Evolutionary conservation across 1,284 basidiomycete genomes (phyloP), one percentile per base, ranked within the genome.

Genomic region (Tilletia walkeri): DNA sequence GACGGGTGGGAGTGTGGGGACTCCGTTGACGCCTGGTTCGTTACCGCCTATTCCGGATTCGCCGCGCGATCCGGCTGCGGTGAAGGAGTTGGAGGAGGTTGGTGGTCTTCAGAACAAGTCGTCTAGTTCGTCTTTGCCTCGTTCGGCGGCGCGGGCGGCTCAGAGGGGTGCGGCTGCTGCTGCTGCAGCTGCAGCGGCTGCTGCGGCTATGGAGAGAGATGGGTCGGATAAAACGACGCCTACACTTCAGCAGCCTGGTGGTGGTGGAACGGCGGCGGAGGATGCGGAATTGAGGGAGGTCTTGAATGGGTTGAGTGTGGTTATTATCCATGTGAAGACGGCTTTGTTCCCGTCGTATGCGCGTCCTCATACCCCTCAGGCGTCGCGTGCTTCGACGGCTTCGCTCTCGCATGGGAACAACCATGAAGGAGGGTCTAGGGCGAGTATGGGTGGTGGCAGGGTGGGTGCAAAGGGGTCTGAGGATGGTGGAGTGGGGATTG

Each of bases 291-390:
- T 79, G 10, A 41, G 66, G 1, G 73, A 72, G 1, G 72, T 73
- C 36, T 67, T 81, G 24, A 34, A 68, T 6, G 79, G 79, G 2
- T 63, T 81, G 14, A 71, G 69, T 1, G 73, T 81, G 3, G 72
- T 81, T 41, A 72, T 81, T 38, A 78, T 80, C 50, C 79, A 81
- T 61, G 78, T 81, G 69, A 81, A 81, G 59, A 75, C 77, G 4
- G 76, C 78, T 0, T 65, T 80, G 12, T 80, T 79, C 54, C 79
- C 79, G 4, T 76, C 72, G 1, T 79, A 72, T 66, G 69, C 72
- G 3, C 67, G 73, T 49, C 67, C 71, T 0, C 59, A 61, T 2
- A 61, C 45, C n/a, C 47, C 45, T 20, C 34, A 48, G 20, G 48
- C 45, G 4, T 36, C 38, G 6, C n/a, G n/a, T 1, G 41, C 18